phyloP scores from a whole-genome alignment of 2,329 filamentous ascomycete genomes.

The Sarocladium kiliense region DNA sequence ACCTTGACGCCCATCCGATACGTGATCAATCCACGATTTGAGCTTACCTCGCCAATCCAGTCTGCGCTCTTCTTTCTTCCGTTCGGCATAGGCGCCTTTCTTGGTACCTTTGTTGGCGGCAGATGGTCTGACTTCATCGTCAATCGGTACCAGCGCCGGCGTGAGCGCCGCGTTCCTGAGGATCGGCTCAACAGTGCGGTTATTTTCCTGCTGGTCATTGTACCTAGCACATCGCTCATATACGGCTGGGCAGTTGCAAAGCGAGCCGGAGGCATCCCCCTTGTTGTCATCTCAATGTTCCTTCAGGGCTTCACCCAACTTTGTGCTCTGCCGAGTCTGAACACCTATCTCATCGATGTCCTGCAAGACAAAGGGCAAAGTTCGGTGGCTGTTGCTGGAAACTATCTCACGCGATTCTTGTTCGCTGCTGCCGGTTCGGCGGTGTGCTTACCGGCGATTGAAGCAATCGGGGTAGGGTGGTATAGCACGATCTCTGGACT shows the following conservation, averaged over 20 bases:
- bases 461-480: conserved; percentile 70
- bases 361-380: conserved; percentile 51
- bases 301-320: conserved; percentile 64
- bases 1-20: conserved; percentile 65
- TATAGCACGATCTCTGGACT: conserved; percentile 52
- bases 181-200: conserved; percentile 57
- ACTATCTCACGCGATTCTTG: conserved; percentile 69
- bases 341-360: conserved; percentile 71
- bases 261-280: conserved; percentile 38
- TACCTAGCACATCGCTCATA: conserved; percentile 55
- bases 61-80: conserved; percentile 67
- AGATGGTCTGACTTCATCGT: conserved; percentile 61
- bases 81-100: conserved; percentile 60
- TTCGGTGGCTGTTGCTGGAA: conserved; percentile 67
- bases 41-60: conserved; percentile 58
- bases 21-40: conserved; percentile 65
- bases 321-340: conserved; percentile 65
- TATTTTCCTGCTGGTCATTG: conserved; percentile 44
- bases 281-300: conserved; percentile 66
- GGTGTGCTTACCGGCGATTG: conserved; percentile 62
- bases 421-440: conserved; percentile 66
- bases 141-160: conserved; percentile 37
- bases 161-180: conserved; percentile 55
- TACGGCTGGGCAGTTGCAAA: conserved; percentile 45
- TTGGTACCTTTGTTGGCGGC: conserved; percentile 63